Evolutionary conservation across 2,329 filamentous ascomycete species (phyloP).

Genomic region (Aspergillus vadensis): DNA sequence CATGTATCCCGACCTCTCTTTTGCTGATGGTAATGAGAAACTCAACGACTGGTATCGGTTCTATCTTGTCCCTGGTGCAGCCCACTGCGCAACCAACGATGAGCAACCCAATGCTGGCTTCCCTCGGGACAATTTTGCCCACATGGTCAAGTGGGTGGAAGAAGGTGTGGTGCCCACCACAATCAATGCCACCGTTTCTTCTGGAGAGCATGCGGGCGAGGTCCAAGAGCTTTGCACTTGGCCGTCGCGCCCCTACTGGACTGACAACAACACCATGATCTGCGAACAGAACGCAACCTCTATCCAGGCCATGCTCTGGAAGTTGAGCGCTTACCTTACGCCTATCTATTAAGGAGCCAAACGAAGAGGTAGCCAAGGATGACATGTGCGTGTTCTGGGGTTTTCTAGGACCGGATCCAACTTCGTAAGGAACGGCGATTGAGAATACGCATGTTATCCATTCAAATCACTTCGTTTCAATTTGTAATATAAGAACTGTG

Average conservation of each 20-base stretch:
- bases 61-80: neutral
- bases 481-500: too few species aligned
- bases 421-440: too few species aligned
- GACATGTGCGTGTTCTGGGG: too few species aligned
- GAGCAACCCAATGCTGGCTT: constrained; percentile 2
- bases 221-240: neutral
- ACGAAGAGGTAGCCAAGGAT: too few species aligned
- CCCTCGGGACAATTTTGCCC: neutral
- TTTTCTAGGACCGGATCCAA: too few species aligned
- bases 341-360: too few species aligned
- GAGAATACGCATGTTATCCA: too few species aligned
- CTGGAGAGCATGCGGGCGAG: neutral
- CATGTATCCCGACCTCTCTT: neutral
- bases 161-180: neutral
- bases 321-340: too few species aligned
- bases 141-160: neutral
- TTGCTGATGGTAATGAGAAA: neutral
- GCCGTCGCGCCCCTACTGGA: constrained; percentile 3
- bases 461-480: too few species aligned
- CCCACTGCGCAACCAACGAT: constrained; percentile 1
- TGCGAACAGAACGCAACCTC: neutral
- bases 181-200: neutral
- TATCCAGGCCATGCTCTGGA: neutral
- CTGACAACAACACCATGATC: neutral
- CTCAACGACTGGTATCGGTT: constrained; percentile 1